Percentiles rank a stretch among this genome's conserved stretches.
Evolutionary conservation across 2,329 filamentous ascomycete genomes (phyloP).

Genomic region (Ophiosphaerella korrae): DNA sequence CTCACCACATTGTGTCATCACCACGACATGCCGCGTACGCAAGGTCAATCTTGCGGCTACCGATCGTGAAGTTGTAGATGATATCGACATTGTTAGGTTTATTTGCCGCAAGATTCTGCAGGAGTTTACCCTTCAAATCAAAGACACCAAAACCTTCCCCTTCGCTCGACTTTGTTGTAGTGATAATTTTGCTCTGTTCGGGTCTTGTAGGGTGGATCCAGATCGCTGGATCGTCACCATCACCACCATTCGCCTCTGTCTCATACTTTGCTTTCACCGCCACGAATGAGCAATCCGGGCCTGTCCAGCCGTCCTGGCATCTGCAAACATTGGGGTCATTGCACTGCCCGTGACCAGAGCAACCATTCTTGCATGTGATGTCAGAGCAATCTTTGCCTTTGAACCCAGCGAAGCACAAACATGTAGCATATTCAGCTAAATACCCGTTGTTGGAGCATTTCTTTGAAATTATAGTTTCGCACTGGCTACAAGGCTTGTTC

Average conservation of each 20-base stretch:
- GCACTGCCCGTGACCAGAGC: conserved; percentile 34
- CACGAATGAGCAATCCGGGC: conserved; percentile 36
- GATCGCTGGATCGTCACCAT: conserved; percentile 41
- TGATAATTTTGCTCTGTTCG: conserved; percentile 56
- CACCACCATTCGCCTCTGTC: conserved; percentile 40
- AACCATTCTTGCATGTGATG: conserved; percentile 28
- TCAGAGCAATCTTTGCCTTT: conserved; percentile 26
- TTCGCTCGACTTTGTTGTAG: conserved; percentile 57
- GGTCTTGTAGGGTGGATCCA: conserved; percentile 39
- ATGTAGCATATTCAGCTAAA: conserved; percentile 4
- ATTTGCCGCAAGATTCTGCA: conserved; percentile 53
- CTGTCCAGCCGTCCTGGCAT: conserved; percentile 31
- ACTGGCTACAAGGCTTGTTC: conserved; percentile 20
- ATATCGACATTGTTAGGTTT: conserved; percentile 62
- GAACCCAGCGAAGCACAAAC: conserved; percentile 36
- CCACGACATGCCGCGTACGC: conserved; percentile 58
- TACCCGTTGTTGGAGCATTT: conserved; percentile 32
- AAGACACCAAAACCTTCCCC: conserved; percentile 58
- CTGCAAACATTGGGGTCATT: conserved; percentile 33
- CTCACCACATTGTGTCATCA: conserved; percentile 60
- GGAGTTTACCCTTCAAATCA: conserved; percentile 54
- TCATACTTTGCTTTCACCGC: conserved; percentile 38
- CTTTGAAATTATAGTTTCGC: conserved; percentile 17
- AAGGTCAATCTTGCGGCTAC: conserved; percentile 54
- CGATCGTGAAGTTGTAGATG: conserved; percentile 56